Base-by-base conservation (phyloP, 2,329 filamentous ascomycete species). In the Xylaria sp. region DNA sequence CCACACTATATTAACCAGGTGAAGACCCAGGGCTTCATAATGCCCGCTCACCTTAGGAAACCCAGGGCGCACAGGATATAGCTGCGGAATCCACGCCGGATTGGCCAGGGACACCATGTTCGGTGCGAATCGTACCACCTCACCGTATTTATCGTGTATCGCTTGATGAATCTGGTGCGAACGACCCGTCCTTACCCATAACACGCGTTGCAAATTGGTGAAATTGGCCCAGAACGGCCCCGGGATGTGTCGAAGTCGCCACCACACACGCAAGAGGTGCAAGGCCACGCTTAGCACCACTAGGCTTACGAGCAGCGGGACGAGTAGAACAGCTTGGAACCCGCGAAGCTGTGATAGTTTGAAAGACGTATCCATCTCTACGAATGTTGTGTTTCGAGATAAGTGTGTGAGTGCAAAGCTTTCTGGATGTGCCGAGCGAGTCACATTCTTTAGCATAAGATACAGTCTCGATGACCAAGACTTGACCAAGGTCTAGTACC, bases 31-130 rank as follows among this genome's bases (percentile, higher is more conserved):
- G 36, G 12, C 36, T 24, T 14, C 39, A 17, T 57, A 21, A 11
- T 11, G 8, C 27, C 21, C 19, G 50, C 57, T 59, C 32, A 73
- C 73, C 68, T 76, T 76, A 19, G 72, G 71, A 34, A 75, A 75
- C 3, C 73, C 73, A 8, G 57, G 42, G 11, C 75, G 53, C 9
- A 65, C 69, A 12, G 70, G 67, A 51, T 76, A 75, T 3, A 76
- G 30, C 5, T 54, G 65, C 1, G 71, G 64, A 11, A 75, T 73
- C 1, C 45, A 57, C 3, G 64, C 67, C 1, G 73, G 73, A 19
- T 72, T 69, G 24, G 55, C 59, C 17, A 74, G 36, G 4, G 67
- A 72, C 21, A 74, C 69, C 56, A 65, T 72, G 11, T 70, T 71
- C 2, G 73, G 73, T 1, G 71, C 73, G 27, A 72, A 51, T 11